A percentile compares a stretch with the other conserved stretches of the same genome.
These are phyloP conservation scores for Porodaedalea pini DNA, from an alignment of 1,284 basidiomycete genomes.

Conservation along the genomic window DNA sequence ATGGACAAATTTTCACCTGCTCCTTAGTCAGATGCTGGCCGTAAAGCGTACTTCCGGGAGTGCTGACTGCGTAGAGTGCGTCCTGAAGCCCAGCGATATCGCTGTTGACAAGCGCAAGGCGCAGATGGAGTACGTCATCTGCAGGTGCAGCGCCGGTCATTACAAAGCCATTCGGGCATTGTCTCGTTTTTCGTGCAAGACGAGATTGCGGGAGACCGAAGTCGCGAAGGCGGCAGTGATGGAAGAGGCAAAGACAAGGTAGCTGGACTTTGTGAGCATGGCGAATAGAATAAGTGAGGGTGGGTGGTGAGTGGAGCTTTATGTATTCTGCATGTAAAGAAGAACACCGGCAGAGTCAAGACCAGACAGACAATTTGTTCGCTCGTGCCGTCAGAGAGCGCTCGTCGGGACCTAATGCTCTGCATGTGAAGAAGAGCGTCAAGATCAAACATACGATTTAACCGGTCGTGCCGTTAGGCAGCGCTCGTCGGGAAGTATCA, in stretches of 20 bases:
- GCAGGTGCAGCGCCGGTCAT: constrained; percentile 24
- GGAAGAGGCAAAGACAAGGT: constrained; percentile 14
- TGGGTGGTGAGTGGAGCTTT: too few relatives aligned
- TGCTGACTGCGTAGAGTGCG: constrained; percentile 29
- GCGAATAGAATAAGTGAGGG: too few relatives aligned
- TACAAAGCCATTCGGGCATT: constrained; percentile 25
- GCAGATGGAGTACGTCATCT: constrained; percentile 25
- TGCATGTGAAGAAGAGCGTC: too few relatives aligned
- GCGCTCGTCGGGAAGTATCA: too few relatives aligned
- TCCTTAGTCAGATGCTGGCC: constrained; percentile 30
- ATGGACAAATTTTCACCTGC: constrained; percentile 23
- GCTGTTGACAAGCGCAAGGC: constrained; percentile 26
- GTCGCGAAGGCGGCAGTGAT: constrained; percentile 11
- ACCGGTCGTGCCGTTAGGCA: too few relatives aligned
- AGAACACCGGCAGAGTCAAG: too few relatives aligned
- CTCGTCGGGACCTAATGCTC: too few relatives aligned
- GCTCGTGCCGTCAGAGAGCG: too few relatives aligned
- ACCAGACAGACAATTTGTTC: too few relatives aligned
- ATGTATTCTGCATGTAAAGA: too few relatives aligned
- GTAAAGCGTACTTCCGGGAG: constrained; percentile 28
- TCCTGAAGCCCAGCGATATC: constrained; percentile 26
- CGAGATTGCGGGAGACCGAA: constrained; percentile 17
- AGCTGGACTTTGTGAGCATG: constrained; percentile 10
- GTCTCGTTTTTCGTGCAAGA: constrained; percentile 26
- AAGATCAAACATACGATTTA: too few relatives aligned